phyloP scores from a whole-genome alignment of 2,329 filamentous ascomycete genomes.

The Geosmithia putterillii region DNA sequence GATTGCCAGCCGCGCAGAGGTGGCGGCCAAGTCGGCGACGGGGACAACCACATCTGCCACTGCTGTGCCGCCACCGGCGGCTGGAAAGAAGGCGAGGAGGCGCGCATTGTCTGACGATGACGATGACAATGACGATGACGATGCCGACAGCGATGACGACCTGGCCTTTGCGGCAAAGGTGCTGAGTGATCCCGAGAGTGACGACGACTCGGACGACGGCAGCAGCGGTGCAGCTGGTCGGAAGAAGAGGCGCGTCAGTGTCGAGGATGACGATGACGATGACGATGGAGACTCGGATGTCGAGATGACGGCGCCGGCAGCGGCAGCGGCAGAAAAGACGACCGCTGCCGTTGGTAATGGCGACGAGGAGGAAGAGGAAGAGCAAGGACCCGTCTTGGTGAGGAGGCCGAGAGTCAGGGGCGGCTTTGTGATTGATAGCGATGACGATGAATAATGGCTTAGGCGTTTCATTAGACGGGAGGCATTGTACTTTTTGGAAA shows the following conservation, averaged over 20 bases:
- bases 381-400: conserved; percentile 12
- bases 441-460: conserved; percentile 38
- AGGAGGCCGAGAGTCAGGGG: conserved; percentile 32
- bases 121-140: conserved; percentile 13
- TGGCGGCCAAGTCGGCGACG: conserved; percentile 15
- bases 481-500: too few relatives aligned
- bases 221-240: conserved; percentile 19
- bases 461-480: not conserved
- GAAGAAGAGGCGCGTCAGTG: conserved; percentile 23
- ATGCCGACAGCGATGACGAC: conserved; percentile 13
- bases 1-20: conserved; percentile 41
- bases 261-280: conserved; percentile 15
- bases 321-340: too few relatives aligned
- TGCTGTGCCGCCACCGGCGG: conserved; percentile 6
- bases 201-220: conserved; percentile 10
- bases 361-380: conserved; percentile 22
- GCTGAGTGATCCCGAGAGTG: conserved; percentile 11
- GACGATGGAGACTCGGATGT: conserved; percentile 8
- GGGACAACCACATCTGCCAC: conserved; percentile 1
- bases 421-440: conserved; percentile 47
- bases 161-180: conserved; percentile 9
- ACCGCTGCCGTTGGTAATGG: conserved; percentile 22
- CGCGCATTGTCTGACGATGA: conserved; percentile 13
- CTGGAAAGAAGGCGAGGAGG: conserved; percentile 17
- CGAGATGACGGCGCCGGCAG: conserved; percentile 7